Conservation (phyloP, 306 rosid genomes). For the Cicer cuneatum region DNA sequence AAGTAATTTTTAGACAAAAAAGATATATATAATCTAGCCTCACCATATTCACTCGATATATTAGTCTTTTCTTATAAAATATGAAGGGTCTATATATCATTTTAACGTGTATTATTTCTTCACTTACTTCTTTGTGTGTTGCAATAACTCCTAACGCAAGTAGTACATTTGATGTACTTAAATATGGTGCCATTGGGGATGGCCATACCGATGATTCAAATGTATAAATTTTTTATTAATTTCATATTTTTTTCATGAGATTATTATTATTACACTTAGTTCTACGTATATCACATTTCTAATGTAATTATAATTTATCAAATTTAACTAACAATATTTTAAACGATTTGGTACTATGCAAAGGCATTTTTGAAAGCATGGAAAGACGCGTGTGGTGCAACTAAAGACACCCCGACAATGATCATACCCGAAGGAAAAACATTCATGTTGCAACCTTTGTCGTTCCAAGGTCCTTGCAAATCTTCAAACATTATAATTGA, state of each 20-base stretch:
- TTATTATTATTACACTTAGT: neutral
- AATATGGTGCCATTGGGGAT: constrained; percentile 56
- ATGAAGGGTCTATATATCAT: neutral
- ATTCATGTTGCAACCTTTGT: constrained; percentile 53
- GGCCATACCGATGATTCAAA: constrained; percentile 54
- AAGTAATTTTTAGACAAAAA: too few relatives aligned
- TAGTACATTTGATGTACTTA: constrained; percentile 42
- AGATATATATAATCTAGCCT: too few relatives aligned
- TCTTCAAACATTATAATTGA: constrained; percentile 35
- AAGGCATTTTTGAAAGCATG: constrained; percentile 66
- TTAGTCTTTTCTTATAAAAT: neutral
- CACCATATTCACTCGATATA: too few relatives aligned
- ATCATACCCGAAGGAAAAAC: constrained; percentile 46
- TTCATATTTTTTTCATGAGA: neutral
- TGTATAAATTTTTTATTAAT: constrained; percentile 26
- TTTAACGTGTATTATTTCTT: neutral
- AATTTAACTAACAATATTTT: neutral
- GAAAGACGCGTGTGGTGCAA: constrained; percentile 38
- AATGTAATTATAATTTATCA: neutral
- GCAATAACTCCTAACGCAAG: neutral
- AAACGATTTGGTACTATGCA: neutral
- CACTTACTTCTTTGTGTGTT: constrained; percentile 2
- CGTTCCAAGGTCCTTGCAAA: constrained; percentile 62
- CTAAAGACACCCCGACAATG: constrained; percentile 36
- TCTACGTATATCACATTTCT: too few relatives aligned